Percentiles rank a stretch among this genome's conserved stretches.
Evolutionary conservation across 208 protist species (phyloP).

Genomic region (Acanthamoeba quina): DNA sequence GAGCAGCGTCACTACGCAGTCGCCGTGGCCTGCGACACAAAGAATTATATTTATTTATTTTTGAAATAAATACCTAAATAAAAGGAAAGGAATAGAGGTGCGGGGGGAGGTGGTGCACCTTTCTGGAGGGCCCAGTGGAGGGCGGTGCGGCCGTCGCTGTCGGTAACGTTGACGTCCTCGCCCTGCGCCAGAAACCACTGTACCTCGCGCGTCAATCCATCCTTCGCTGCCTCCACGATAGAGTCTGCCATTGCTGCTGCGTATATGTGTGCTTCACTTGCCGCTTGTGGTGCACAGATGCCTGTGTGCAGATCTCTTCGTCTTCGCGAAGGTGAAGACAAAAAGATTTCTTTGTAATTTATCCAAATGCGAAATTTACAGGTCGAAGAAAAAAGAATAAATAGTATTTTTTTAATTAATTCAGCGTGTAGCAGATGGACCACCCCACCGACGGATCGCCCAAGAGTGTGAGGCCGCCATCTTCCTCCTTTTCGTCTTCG

Average conservation of each 20-base stretch:
- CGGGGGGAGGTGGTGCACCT: background rate
- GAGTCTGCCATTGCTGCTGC: constrained; percentile 13
- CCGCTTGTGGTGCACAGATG: too few relatives aligned
- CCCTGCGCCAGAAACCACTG: constrained; percentile 66
- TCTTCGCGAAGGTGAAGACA: too few relatives aligned
- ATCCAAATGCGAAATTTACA: too few relatives aligned
- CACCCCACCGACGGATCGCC: background rate
- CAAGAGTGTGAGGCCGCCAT: background rate
- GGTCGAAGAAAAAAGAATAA: too few relatives aligned
- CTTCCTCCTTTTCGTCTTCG: background rate
- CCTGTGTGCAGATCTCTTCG: too few relatives aligned
- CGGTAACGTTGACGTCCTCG: constrained; percentile 62
- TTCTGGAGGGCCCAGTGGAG: constrained; percentile 45
- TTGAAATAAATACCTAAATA: background rate
- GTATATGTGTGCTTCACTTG: background rate
- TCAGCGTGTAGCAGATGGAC: background rate
- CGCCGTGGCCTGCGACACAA: background rate
- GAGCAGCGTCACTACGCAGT: constrained; percentile 8
- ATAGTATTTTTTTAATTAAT: too few relatives aligned
- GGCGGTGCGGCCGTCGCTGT: constrained; percentile 21
- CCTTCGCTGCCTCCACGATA: constrained; percentile 52
- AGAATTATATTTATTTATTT: background rate
- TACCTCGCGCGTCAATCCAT: constrained; percentile 13
- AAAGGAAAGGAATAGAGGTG: background rate
- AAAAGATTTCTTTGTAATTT: too few relatives aligned